Conservation (phyloP, 352 stramenopile genomes). For the Globisporangium recalcitrans region DNA sequence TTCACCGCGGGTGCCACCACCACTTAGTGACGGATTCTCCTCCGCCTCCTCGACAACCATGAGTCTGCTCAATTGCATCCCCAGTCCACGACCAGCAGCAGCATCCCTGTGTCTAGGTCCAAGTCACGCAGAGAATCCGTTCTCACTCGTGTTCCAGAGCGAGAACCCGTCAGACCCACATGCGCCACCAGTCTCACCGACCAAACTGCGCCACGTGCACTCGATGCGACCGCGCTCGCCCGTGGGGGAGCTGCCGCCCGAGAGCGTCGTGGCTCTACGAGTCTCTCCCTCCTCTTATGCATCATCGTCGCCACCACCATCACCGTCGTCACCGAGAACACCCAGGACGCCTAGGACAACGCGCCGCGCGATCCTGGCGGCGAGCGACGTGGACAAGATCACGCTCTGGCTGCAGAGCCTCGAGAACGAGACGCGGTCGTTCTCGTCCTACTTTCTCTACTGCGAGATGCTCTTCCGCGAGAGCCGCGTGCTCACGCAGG, state of each 20-base stretch:
- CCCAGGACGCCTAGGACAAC: constrained; percentile 13
- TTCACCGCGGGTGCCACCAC: constrained; percentile 1
- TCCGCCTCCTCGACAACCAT: neutral
- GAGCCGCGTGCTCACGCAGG: constrained; percentile 46
- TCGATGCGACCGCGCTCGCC: constrained; percentile 26
- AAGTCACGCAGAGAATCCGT: neutral
- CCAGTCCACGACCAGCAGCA: neutral
- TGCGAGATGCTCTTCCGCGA: constrained; percentile 73
- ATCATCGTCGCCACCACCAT: neutral
- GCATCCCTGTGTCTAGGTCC: neutral
- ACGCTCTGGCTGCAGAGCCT: constrained; percentile 56
- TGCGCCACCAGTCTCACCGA: neutral
- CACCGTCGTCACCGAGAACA: neutral
- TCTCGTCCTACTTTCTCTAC: constrained; percentile 67
- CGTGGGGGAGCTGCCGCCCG: constrained; percentile 25
- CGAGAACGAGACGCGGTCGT: constrained; percentile 30
- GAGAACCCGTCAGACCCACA: neutral
- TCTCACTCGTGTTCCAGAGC: neutral
- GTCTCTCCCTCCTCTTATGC: neutral
- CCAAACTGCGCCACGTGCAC: neutral
- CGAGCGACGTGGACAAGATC: constrained; percentile 57
- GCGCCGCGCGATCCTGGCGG: constrained; percentile 29
- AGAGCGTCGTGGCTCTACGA: constrained; percentile 9
- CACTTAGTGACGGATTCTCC: neutral
- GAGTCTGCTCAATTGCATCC: neutral